Conservation (phyloP, 768 basidiomycete genomes). For the Sporobolomyces phaffii region DNA sequence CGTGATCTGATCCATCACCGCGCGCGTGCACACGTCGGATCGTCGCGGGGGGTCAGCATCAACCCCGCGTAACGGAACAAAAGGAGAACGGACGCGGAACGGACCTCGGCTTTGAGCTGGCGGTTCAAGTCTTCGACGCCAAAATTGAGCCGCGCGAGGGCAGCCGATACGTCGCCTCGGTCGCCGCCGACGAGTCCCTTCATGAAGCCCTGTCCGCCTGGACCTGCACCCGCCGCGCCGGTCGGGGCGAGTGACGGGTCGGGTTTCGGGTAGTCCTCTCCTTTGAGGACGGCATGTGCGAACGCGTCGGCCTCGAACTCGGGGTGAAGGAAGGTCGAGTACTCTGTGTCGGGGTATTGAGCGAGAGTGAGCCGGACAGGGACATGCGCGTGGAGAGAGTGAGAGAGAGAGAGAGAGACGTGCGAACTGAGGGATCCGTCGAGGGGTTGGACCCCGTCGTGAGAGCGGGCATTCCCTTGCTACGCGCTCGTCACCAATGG, state of each 20-base stretch:
- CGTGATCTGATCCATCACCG: slow-evolving; percentile 73
- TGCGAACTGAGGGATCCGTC: not conserved
- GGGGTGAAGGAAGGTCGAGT: slow-evolving; percentile 64
- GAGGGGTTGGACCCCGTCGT: not conserved
- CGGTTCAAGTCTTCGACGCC: slow-evolving; percentile 87
- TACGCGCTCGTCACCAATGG: too few relatives aligned
- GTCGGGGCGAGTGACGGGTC: slow-evolving; percentile 48
- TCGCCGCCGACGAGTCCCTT: slow-evolving; percentile 48
- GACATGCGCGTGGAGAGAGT: too few relatives aligned
- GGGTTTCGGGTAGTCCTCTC: slow-evolving; percentile 70
- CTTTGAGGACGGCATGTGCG: slow-evolving; percentile 81
- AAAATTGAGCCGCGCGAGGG: slow-evolving; percentile 76
- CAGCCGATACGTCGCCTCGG: slow-evolving; percentile 70
- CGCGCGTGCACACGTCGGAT: too few relatives aligned
- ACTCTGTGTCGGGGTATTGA: slow-evolving; percentile 52
- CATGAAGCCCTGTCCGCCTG: slow-evolving; percentile 27
- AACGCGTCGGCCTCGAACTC: slow-evolving; percentile 84
- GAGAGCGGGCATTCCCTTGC: not conserved
- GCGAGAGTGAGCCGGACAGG: not conserved
- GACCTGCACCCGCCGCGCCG: not conserved
- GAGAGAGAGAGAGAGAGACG: not conserved
- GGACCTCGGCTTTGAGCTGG: slow-evolving; percentile 81
- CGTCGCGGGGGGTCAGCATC: too few relatives aligned
- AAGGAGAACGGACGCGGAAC: too few relatives aligned
- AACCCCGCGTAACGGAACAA: too few relatives aligned